Evolutionary conservation across 306 rosid species (phyloP).

Genomic region (Ormosia semicastrata): DNA sequence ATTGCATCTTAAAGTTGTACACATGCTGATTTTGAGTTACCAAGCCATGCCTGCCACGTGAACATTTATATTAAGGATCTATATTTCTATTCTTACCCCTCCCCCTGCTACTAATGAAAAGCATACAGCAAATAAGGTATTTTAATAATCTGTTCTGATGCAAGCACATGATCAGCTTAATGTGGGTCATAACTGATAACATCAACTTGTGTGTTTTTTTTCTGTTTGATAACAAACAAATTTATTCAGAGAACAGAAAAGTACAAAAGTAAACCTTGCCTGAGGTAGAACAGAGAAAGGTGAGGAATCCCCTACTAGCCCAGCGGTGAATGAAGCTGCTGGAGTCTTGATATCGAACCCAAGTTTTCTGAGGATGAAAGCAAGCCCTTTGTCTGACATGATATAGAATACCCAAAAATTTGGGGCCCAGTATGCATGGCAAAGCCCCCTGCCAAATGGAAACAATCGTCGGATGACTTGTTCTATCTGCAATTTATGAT

Average conservation of each 20-base stretch:
- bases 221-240: background rate
- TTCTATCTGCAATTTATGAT: slow-evolving; percentile 60
- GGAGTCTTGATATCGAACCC: slow-evolving; percentile 62
- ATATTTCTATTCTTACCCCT: background rate
- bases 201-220: background rate
- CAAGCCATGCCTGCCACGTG: background rate
- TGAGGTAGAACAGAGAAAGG: slow-evolving; percentile 77
- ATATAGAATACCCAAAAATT: slow-evolving; percentile 95
- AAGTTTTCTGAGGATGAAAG: slow-evolving; percentile 64
- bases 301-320: slow-evolving; percentile 83
- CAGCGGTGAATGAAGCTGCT: slow-evolving; percentile 80
- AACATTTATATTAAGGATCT: slow-evolving; percentile 7
- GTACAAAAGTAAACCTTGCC: slow-evolving; percentile 39
- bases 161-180: slow-evolving; percentile 16
- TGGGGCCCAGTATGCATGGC: slow-evolving; percentile 99
- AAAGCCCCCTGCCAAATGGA: slow-evolving; percentile 98
- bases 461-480: slow-evolving; percentile 76
- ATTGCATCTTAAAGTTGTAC: background rate
- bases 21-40: slow-evolving; percentile 5
- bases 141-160: background rate
- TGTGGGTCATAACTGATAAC: slow-evolving; percentile 11
- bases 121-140: slow-evolving; percentile 6
- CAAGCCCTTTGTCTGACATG: slow-evolving; percentile 74
- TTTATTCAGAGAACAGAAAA: slow-evolving; percentile 11
- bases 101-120: background rate